Conservation (phyloP, 2,329 filamentous ascomycete species). For the Dothiorella sarmentorum region DNA sequence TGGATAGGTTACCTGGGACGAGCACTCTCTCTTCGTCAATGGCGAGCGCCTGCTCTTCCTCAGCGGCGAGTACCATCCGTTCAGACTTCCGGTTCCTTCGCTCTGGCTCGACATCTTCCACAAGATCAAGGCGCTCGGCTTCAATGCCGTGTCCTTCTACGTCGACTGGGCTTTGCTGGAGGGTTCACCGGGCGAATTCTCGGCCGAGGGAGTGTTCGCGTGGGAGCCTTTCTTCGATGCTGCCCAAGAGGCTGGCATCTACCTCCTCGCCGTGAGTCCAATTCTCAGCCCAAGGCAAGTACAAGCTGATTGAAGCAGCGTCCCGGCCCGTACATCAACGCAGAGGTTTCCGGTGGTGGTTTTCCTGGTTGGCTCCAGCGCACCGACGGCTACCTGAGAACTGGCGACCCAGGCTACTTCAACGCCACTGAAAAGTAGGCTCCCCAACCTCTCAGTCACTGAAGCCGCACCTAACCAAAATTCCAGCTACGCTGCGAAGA, state of each 20-base stretch:
- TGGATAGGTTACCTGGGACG: conserved; percentile 64
- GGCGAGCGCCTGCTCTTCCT: conserved; percentile 70
- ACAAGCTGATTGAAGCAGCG: conserved; percentile 22
- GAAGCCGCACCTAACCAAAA: background rate
- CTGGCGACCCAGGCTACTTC: conserved; percentile 59
- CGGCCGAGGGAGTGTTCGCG: conserved; percentile 68
- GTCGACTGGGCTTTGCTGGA: conserved; percentile 75
- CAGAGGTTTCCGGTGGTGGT: conserved; percentile 71
- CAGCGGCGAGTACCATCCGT: conserved; percentile 72
- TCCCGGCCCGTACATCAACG: conserved; percentile 75
- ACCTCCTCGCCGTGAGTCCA: conserved; percentile 59
- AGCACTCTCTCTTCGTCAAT: conserved; percentile 65
- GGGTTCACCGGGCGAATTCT: conserved; percentile 66
- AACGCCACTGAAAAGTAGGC: conserved; percentile 63
- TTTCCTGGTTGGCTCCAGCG: conserved; percentile 78
- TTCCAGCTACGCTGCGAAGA: conserved; percentile 56
- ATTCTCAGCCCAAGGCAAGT: conserved; percentile 17
- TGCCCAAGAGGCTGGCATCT: conserved; percentile 69
- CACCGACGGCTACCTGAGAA: conserved; percentile 62
- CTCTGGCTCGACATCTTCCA: conserved; percentile 73
- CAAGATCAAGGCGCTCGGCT: conserved; percentile 77
- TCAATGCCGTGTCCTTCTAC: conserved; percentile 77
- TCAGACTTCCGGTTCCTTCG: conserved; percentile 57
- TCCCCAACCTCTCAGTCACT: background rate
- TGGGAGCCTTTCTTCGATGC: conserved; percentile 74